Conservation (phyloP, 805 yeast genomes). For the Debaryomyces prosopidis region DNA sequence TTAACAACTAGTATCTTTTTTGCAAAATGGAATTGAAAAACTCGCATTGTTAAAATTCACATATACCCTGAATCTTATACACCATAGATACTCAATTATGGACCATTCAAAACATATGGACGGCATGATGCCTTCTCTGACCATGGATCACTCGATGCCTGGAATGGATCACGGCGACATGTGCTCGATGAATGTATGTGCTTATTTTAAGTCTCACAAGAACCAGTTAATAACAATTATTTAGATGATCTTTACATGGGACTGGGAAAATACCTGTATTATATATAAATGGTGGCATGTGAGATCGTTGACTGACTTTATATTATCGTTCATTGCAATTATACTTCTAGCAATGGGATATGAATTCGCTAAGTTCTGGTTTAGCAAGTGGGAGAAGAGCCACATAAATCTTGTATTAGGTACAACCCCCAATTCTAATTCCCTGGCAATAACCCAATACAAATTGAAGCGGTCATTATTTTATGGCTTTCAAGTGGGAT, state of each 20-base stretch:
- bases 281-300: slow-evolving; percentile 83
- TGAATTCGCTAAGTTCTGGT: slow-evolving; percentile 50
- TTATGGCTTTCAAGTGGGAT: slow-evolving; percentile 68
- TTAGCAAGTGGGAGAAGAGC: slow-evolving; percentile 27
- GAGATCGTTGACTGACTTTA: slow-evolving; percentile 47
- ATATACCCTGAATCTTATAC: neutral
- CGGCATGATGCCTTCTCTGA: neutral
- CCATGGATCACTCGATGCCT: slow-evolving; percentile 18
- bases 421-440: slow-evolving; percentile 7
- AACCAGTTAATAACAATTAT: neutral
- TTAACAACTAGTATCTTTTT: neutral
- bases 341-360: slow-evolving; percentile 54
- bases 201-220: neutral
- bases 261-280: slow-evolving; percentile 69
- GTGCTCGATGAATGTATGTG: slow-evolving; percentile 56
- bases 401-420: slow-evolving; percentile 10
- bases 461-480: slow-evolving; percentile 38
- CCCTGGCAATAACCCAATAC: slow-evolving; percentile 9
- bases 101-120: slow-evolving; percentile 10
- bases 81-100: slow-evolving; percentile 3
- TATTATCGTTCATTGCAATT: slow-evolving; percentile 53
- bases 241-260: slow-evolving; percentile 77
- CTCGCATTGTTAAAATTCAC: no score
- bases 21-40: neutral
- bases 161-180: slow-evolving; percentile 26